Percentiles rank a stretch among this genome's conserved stretches.
These are phyloP conservation scores for Colletotrichum costaricense DNA, from an alignment of 2,329 filamentous ascomycete genomes.

Conservation along the genomic window DNA sequence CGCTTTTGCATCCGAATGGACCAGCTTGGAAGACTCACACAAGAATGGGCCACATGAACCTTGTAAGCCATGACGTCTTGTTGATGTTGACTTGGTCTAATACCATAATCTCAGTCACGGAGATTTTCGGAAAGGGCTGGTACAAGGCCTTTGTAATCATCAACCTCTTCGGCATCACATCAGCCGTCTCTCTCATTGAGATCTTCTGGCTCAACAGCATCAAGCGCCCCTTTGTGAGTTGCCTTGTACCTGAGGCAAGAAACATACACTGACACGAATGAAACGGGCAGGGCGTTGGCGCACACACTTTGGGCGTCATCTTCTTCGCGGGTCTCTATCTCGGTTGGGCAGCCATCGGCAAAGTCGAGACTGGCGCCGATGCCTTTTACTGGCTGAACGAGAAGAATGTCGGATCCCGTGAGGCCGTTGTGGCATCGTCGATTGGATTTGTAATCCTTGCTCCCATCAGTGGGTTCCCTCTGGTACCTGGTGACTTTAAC, in stretches of 20 bases:
- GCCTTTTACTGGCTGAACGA: constrained; percentile 65
- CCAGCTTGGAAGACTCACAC: constrained; percentile 33
- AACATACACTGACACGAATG: constrained; percentile 31
- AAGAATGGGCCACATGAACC: constrained; percentile 23
- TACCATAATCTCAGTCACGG: constrained; percentile 50
- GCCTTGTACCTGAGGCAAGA: not conserved
- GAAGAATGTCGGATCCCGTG: constrained; percentile 53
- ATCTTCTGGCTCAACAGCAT: constrained; percentile 64
- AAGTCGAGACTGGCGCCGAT: constrained; percentile 55
- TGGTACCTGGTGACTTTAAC: constrained; percentile 3
- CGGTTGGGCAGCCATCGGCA: constrained; percentile 60
- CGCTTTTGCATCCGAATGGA: constrained; percentile 37
- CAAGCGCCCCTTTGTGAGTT: constrained; percentile 59
- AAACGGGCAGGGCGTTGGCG: constrained; percentile 53
- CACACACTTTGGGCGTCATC: constrained; percentile 55
- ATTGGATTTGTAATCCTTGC: constrained; percentile 57
- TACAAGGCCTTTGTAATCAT: constrained; percentile 59
- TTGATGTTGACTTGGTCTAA: not conserved
- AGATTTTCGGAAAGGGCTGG: constrained; percentile 60
- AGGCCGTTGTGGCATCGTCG: constrained; percentile 56
- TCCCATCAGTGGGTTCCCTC: constrained; percentile 55
- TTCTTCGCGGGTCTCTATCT: constrained; percentile 58
- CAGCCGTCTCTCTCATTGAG: constrained; percentile 57
- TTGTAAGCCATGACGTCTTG: constrained; percentile 23
- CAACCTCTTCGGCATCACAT: constrained; percentile 57